These are phyloP conservation scores for Monilinia vaccinii-corymbosi DNA, from an alignment of 2,329 filamentous ascomycete species.

Conservation along the genomic window DNA sequence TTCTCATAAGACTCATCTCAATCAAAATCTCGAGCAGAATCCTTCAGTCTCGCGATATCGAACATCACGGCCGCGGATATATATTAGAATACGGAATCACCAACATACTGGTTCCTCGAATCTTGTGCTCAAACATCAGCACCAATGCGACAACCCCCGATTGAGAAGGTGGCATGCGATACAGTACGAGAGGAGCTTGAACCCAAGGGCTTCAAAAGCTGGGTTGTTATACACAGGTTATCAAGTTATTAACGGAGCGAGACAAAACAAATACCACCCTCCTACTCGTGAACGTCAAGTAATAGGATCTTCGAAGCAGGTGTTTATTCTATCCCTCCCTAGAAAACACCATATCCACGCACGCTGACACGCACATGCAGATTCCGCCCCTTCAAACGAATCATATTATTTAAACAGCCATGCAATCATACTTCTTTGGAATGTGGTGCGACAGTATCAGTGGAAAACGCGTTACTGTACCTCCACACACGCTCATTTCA, in stretches of 20 bases:
- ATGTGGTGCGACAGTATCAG: neutral
- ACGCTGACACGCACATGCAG: neutral
- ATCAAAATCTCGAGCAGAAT: neutral
- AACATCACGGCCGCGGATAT: neutral
- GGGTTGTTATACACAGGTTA: neutral
- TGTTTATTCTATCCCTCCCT: no score
- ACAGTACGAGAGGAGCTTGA: neutral
- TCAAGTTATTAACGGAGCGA: neutral
- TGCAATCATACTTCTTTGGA: neutral
- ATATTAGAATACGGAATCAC: neutral
- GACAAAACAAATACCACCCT: neutral
- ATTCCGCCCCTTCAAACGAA: neutral
- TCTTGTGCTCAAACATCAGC: neutral
- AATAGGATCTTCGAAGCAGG: neutral
- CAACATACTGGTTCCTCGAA: neutral
- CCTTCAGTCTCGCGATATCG: neutral
- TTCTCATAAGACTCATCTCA: neutral
- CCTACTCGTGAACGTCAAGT: neutral
- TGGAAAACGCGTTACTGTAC: neutral
- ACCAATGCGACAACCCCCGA: neutral
- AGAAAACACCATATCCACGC: neutral
- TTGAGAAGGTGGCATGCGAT: neutral
- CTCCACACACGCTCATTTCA: neutral
- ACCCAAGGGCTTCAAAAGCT: neutral
- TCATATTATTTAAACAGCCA: neutral